Conservation (phyloP, 2,329 filamentous ascomycete genomes). For the Fusarium incarnatum region DNA sequence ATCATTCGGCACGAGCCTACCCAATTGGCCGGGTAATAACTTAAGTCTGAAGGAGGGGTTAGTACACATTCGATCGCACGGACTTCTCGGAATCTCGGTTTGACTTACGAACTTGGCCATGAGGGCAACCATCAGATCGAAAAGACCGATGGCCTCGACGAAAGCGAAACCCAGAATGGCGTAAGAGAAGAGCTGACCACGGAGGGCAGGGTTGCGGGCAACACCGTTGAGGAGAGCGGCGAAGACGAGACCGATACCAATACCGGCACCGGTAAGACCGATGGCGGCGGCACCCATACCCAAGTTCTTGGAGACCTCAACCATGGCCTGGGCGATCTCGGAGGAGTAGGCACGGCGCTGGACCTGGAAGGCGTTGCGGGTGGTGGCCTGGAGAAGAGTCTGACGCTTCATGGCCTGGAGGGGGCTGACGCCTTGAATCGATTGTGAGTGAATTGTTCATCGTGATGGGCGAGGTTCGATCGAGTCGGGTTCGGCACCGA, state of each 20-base stretch:
- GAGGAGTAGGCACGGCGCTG: slow-evolving; percentile 84
- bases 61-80: slow-evolving; percentile 9
- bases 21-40: slow-evolving; percentile 49
- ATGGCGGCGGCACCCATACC: slow-evolving; percentile 92
- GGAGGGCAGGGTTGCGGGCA: slow-evolving; percentile 93
- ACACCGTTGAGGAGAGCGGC: slow-evolving; percentile 88
- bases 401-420: slow-evolving; percentile 82
- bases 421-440: slow-evolving; percentile 65
- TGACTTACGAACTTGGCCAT: slow-evolving; percentile 87
- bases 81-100: background rate
- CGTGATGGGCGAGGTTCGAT: slow-evolving; percentile 47
- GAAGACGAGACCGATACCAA: slow-evolving; percentile 96
- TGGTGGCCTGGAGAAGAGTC: slow-evolving; percentile 74
- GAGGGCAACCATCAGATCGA: slow-evolving; percentile 92
- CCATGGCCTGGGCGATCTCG: slow-evolving; percentile 88
- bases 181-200: slow-evolving; percentile 95
- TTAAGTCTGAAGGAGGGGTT: slow-evolving; percentile 51
- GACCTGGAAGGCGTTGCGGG: slow-evolving; percentile 72
- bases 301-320: slow-evolving; percentile 91
- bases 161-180: slow-evolving; percentile 96
- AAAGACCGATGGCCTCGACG: slow-evolving; percentile 91
- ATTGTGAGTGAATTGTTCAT: slow-evolving; percentile 50
- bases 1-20: slow-evolving; percentile 53
- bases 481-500: slow-evolving; percentile 43
- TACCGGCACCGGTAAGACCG: slow-evolving; percentile 91